Conservation (phyloP, 2,329 filamentous ascomycete genomes). For the Paracorniculantispora psalliotae region DNA sequence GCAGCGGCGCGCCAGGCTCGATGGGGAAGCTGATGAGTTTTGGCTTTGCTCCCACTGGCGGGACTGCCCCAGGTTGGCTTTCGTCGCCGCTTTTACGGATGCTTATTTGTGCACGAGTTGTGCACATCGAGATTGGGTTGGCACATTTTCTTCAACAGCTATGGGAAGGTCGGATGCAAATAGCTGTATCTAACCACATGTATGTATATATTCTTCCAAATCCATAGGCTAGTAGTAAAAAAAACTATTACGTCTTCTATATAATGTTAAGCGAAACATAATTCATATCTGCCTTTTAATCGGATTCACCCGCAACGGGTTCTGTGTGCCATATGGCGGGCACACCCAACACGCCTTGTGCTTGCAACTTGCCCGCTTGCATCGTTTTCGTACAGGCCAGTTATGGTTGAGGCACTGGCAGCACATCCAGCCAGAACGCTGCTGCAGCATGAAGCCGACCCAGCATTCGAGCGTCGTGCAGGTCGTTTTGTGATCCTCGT, state of each 20-base stretch:
- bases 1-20: not conserved
- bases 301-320: too few species aligned
- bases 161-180: too few species aligned
- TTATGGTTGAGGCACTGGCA: not conserved
- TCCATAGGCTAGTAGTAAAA: too few species aligned
- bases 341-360: not conserved
- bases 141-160: too few species aligned
- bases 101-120: not conserved
- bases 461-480: not conserved
- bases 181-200: too few species aligned
- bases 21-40: constrained; percentile 10
- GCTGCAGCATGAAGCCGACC: not conserved
- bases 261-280: too few species aligned
- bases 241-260: too few species aligned
- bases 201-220: too few species aligned
- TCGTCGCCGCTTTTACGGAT: not conserved
- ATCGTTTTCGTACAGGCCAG: not conserved
- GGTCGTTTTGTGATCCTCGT: not conserved
- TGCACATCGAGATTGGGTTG: not conserved
- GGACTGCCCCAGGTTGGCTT: not conserved
- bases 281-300: too few species aligned
- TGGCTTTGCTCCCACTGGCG: constrained; percentile 3
- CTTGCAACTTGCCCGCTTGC: not conserved
- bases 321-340: not conserved
- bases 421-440: not conserved